These are phyloP conservation scores for Fusarium sacchari DNA, from an alignment of 2,329 filamentous ascomycete species.

Conservation along the genomic window DNA sequence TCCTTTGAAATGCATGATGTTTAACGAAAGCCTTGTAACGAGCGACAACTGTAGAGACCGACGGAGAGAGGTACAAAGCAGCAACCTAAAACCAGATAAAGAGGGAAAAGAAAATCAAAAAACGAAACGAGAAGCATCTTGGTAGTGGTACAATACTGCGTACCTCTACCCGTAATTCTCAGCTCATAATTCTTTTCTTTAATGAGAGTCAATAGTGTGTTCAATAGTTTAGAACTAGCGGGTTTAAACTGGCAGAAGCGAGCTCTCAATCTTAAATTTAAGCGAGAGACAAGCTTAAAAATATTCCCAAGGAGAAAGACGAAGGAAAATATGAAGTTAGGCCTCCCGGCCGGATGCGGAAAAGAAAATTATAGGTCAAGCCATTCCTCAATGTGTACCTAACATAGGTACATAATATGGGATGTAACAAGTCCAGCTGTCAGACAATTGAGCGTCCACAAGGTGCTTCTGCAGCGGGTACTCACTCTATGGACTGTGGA, in stretches of 20 bases:
- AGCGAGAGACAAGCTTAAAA: neutral
- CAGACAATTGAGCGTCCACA: no score
- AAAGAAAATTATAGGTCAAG: no score
- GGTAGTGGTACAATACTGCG: neutral
- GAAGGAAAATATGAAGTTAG: no score
- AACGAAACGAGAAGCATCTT: neutral
- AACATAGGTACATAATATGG: no score
- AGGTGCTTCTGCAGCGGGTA: no score
- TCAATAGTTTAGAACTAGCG: neutral
- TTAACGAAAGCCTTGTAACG: neutral
- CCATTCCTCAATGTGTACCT: no score
- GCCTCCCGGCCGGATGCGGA: no score
- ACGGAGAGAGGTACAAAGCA: neutral
- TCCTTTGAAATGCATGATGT: neutral
- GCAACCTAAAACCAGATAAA: neutral
- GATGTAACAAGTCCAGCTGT: no score
- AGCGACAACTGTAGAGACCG: neutral
- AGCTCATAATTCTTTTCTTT: neutral
- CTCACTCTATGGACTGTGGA: neutral
- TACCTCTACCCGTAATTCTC: fast-evolving
- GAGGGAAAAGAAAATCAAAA: neutral
- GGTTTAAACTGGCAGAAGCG: neutral
- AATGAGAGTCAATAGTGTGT: neutral
- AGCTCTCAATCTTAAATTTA: neutral
- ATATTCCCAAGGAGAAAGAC: no score